Evolutionary conservation across 2,329 filamentous ascomycete genomes (phyloP).

Genomic region (Cladosporium oxysporum): DNA sequence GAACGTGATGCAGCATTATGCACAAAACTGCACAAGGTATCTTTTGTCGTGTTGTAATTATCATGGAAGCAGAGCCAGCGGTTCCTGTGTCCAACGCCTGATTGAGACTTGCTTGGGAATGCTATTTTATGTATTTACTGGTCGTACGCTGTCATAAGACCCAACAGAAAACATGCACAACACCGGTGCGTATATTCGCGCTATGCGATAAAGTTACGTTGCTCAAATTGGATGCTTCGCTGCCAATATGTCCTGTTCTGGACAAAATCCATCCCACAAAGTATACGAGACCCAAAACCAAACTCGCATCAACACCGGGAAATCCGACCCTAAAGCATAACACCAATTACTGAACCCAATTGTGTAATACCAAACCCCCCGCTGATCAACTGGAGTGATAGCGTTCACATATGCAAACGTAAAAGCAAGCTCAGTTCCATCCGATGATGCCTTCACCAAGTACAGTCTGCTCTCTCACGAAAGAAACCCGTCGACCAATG

Average conservation of each 20-base stretch:
- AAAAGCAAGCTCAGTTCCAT: conserved; percentile 28
- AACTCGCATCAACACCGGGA: not conserved
- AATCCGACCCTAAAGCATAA: not conserved
- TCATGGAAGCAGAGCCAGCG: not conserved
- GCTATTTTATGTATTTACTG: not conserved
- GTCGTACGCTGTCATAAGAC: not conserved
- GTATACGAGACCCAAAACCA: not conserved
- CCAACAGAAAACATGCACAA: not conserved
- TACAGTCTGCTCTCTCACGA: conserved; percentile 25
- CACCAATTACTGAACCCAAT: not conserved
- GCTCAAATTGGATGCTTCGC: not conserved
- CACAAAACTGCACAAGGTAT: not conserved
- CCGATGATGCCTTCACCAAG: conserved; percentile 33
- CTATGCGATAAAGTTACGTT: not conserved
- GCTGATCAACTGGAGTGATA: not conserved
- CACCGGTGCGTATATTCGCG: not conserved
- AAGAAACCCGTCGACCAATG: conserved; percentile 30
- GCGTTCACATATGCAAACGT: not conserved
- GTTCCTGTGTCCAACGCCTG: not conserved
- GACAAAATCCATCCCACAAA: not conserved
- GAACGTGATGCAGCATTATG: not conserved
- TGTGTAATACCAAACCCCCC: not conserved
- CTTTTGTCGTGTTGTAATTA: not conserved
- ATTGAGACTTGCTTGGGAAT: not conserved
- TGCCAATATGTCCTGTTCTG: not conserved